Evolutionary conservation across 108 stramenopile genomes (phyloP).

Genomic region (Skeletonema menzelii): DNA sequence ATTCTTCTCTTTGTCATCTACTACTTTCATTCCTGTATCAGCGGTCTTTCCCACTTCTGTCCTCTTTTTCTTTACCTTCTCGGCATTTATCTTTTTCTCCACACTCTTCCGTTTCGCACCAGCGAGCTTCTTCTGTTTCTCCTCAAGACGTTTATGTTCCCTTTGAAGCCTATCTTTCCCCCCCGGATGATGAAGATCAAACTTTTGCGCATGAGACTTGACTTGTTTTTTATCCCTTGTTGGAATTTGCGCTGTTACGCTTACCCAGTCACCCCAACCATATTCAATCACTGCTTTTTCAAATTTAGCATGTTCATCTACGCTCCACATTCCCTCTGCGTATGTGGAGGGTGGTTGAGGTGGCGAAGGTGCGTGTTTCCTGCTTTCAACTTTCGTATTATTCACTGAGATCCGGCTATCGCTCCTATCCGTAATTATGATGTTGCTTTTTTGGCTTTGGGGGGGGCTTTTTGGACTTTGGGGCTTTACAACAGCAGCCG

Average conservation of each 20-base stretch:
- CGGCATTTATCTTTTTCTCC: background rate
- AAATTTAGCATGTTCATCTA: background rate
- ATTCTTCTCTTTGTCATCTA: background rate
- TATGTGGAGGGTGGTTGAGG: too few species aligned
- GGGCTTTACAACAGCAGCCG: background rate
- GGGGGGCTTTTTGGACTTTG: background rate
- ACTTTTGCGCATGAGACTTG: constrained; percentile 32
- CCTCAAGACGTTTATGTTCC: background rate
- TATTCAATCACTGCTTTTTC: background rate
- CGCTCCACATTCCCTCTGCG: background rate
- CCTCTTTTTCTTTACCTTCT: background rate
- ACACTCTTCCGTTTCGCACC: background rate
- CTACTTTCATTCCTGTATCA: background rate
- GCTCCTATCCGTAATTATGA: too few species aligned
- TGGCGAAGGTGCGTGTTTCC: too few species aligned
- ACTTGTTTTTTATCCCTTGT: constrained; percentile 10
- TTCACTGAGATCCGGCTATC: background rate
- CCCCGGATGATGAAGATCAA: background rate
- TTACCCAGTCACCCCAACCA: background rate
- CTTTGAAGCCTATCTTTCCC: constrained; percentile 1
- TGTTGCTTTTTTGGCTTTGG: background rate
- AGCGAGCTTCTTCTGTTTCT: background rate
- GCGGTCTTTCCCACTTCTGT: background rate
- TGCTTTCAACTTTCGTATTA: background rate
- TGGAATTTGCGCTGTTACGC: background rate